Evolutionary conservation across 2,329 filamentous ascomycete species (phyloP).

Genomic region (Epichloe sp.): DNA sequence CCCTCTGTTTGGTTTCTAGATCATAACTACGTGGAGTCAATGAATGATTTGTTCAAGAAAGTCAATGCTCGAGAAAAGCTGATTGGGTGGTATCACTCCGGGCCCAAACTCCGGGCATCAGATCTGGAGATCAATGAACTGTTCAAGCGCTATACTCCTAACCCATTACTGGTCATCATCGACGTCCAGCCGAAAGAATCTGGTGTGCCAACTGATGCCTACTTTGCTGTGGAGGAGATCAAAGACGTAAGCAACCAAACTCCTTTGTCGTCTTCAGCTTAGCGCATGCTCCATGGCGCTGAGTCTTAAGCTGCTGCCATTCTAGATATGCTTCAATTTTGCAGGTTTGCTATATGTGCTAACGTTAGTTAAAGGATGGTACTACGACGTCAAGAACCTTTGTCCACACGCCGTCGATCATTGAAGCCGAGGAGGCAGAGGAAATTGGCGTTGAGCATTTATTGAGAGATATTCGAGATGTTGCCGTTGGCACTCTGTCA

Average conservation of each 20-base stretch:
- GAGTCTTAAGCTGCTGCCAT: not conserved
- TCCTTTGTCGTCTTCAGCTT: no score
- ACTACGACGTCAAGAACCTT: slow-evolving; percentile 96
- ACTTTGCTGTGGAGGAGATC: slow-evolving; percentile 98
- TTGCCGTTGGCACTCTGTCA: slow-evolving; percentile 90
- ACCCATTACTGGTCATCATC: slow-evolving; percentile 92
- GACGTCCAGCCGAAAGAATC: slow-evolving; percentile 98
- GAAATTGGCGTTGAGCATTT: slow-evolving; percentile 98
- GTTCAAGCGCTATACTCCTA: slow-evolving; percentile 97
- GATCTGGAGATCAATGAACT: slow-evolving; percentile 99
- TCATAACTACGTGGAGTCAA: slow-evolving; percentile 98
- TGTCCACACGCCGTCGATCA: slow-evolving; percentile 94
- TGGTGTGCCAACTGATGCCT: slow-evolving; percentile 93
- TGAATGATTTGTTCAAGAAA: slow-evolving; percentile 99
- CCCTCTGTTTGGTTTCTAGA: slow-evolving; percentile 98
- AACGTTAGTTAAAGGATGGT: slow-evolving; percentile 54
- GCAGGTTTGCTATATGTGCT: not conserved
- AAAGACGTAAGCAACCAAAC: slow-evolving; percentile 65
- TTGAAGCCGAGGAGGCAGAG: slow-evolving; percentile 97
- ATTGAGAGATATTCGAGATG: slow-evolving; percentile 92
- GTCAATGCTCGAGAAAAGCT: slow-evolving; percentile 98
- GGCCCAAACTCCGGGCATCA: slow-evolving; percentile 88
- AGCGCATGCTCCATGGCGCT: no score
- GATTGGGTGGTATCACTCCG: slow-evolving; percentile 99
- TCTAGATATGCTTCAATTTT: not conserved